A percentile compares a stretch with the other conserved stretches of the same genome.
Evolutionary conservation across 2,329 filamentous ascomycete species (phyloP).

Genomic region (Penicillium sp.): DNA sequence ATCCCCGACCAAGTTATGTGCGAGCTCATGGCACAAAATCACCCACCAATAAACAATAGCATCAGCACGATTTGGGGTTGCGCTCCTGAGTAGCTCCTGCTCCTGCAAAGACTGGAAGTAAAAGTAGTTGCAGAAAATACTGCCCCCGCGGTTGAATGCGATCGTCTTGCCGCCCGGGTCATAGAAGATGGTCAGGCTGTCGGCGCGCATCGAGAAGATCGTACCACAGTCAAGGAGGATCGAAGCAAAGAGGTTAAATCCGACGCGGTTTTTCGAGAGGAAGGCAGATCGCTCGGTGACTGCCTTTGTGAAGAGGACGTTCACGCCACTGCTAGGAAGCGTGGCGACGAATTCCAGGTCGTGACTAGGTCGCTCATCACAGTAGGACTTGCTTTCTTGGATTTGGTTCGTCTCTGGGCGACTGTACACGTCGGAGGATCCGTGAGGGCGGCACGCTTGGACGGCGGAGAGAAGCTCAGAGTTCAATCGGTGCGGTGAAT

Average conservation of each 20-base stretch:
- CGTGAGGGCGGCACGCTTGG: constrained; percentile 72
- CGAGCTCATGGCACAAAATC: constrained; percentile 91
- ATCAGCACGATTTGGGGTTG: constrained; percentile 56
- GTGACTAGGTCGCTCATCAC: constrained; percentile 71
- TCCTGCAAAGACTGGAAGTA: constrained; percentile 81
- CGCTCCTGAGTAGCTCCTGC: constrained; percentile 42
- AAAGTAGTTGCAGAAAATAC: constrained; percentile 88
- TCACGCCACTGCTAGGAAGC: constrained; percentile 65
- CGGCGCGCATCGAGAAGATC: constrained; percentile 68
- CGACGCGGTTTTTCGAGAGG: constrained; percentile 57
- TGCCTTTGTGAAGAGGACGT: constrained; percentile 66
- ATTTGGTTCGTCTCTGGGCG: constrained; percentile 69
- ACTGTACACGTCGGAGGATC: constrained; percentile 70
- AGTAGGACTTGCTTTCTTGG: constrained; percentile 81
- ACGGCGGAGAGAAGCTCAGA: constrained; percentile 69
- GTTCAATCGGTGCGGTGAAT: constrained; percentile 43
- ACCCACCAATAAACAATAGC: constrained; percentile 89
- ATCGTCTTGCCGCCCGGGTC: constrained; percentile 77
- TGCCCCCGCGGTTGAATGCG: constrained; percentile 84
- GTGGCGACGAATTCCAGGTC: constrained; percentile 71
- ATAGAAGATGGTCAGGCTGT: constrained; percentile 80
- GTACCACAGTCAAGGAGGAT: constrained; percentile 67
- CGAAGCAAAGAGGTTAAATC: constrained; percentile 67
- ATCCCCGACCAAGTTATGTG: constrained; percentile 80
- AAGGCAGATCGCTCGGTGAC: constrained; percentile 56